Evolutionary conservation across 148 eudicot genomes (phyloP), one percentile per base, ranked within the genome.

Genomic region (Agrostemma githago): DNA sequence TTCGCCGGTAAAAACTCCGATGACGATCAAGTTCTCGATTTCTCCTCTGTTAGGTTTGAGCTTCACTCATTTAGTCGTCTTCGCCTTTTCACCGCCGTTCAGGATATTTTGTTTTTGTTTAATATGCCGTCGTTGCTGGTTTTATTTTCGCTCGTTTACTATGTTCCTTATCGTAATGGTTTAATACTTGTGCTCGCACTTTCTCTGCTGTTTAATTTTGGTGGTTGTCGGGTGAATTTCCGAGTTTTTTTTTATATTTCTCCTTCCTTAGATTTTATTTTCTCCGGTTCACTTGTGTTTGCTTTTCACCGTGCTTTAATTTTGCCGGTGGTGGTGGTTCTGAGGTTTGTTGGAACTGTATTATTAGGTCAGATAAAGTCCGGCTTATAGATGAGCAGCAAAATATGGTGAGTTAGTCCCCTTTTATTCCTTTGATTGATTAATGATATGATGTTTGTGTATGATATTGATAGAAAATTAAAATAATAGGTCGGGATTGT

Each of bases 361-460:
- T 46, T 80, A 92, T 46, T 80, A 92, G 97, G 94, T 88, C 93
- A 41, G 84, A 81, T 81, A 85, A 84, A 46, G 92, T 89, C 37
- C 86, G 97, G 85, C 80, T 92, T 4, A 89, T 92, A 62, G 97
- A 92, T 62, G 85, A 88, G 66, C 57, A 86, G 68, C 92, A 86
- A 75, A 89, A 84, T 40, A 92, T 89, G 94, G 97, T 89, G 40
- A 77, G 88, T 77, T 76, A 3, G 4, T 58, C 4, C 19, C 21
- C 48, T 71, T 16, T 26, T 14, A 14, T 8, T 19, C 4, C 0
- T 62, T 39, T 2, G 3, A 26, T 67, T 56, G 0, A 14, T 62
- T 59, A 8, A 9, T 19, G 21, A 46, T 39, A 16, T 62, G 40
- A 40, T 72, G 3, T 69, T 37, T 70, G 26, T 34, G 16, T 11